Evolutionary conservation across 2,329 filamentous ascomycete genomes (phyloP), one percentile per base, ranked within the genome.

Genomic region (Colletotrichum melonis): DNA sequence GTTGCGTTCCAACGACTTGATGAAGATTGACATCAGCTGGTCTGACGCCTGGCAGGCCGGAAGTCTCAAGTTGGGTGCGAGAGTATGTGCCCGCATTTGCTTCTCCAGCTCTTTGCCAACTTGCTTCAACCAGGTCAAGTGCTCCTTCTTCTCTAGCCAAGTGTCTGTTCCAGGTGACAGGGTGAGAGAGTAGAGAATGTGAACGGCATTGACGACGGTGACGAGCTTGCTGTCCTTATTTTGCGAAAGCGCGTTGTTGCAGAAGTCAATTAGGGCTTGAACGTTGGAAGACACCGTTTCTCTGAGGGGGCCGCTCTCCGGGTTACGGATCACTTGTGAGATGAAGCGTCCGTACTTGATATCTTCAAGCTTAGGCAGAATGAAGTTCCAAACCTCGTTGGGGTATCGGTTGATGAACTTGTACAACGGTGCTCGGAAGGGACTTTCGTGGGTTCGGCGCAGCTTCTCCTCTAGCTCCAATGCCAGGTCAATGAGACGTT

Each of bases 391-490:
- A 5, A 95, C 91, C 78, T 99, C 95, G 75, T 93, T 93, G 0
- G 97, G 92, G 79, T 98, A 99, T 72, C 95, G 91, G 81, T 98
- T 98, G 74, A 99, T 89, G 80, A 97, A 99, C 79, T 95, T 94
- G 81, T 97, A 95, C 24, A 99, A 88, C 0, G 97, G 96, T 72
- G 92, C 90, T 57, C 97, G 90, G 87, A 99, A 98, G 0, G 96
- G 96, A 78, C 95, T 98, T 77, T 94, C 92, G 60, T 95, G 93
- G 1, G 97, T 99, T 73, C 97, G 88, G 38, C 97, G 91, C 52
- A 99, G 86, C 76, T 93, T 93, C 66, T 93, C 90, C 81, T 99
- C 97, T 0, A 99, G 87, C 55, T 95, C 93, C 69, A 99, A 87
- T n/a, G 97, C 94, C 64, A 93, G 94, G 76, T 97, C 93, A 62